A percentile compares a stretch with the other conserved stretches of the same genome.
Evolutionary conservation across 78 protist genomes (phyloP).

Genomic region (Dictyostelium brefeldianum): DNA sequence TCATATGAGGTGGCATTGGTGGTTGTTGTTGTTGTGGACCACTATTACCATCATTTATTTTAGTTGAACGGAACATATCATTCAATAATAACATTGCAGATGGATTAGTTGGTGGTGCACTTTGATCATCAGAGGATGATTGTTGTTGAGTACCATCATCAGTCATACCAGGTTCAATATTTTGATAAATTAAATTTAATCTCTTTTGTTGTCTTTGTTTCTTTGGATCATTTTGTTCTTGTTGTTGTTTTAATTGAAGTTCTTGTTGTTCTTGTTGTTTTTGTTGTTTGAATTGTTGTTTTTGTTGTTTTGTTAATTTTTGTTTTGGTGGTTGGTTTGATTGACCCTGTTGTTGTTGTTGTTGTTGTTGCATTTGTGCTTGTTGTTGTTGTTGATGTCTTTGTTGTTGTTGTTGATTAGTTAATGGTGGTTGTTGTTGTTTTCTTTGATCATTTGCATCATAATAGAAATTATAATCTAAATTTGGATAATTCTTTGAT

Average conservation of each 20-base stretch:
- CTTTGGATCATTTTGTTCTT: conserved; percentile 21
- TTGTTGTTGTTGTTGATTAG: not conserved
- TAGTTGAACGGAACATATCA: not conserved
- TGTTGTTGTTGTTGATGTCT: not conserved
- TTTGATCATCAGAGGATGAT: not conserved
- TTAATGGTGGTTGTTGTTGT: not conserved
- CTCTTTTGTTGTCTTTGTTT: conserved; percentile 15
- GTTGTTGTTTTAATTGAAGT: not conserved
- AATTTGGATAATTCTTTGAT: conserved; percentile 13
- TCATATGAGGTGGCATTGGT: conserved; percentile 13
- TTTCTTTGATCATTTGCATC: conserved; percentile 23
- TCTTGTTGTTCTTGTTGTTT: conserved; percentile 8
- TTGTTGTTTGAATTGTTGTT: conserved; percentile 7
- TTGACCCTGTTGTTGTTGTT: not conserved
- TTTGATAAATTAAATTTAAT: conserved; percentile 17
- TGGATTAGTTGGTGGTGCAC: not conserved
- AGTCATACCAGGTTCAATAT: not conserved
- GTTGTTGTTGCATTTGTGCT: not conserved
- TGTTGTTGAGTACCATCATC: not conserved
- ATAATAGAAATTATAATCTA: conserved; percentile 21
- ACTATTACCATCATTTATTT: not conserved
- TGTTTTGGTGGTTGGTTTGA: not conserved
- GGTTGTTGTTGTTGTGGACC: not conserved
- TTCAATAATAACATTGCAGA: not conserved
- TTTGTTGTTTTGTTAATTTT: not conserved